phyloP scores from a whole-genome alignment of 2,329 filamentous ascomycete species.

The Lachnellula arida region DNA sequence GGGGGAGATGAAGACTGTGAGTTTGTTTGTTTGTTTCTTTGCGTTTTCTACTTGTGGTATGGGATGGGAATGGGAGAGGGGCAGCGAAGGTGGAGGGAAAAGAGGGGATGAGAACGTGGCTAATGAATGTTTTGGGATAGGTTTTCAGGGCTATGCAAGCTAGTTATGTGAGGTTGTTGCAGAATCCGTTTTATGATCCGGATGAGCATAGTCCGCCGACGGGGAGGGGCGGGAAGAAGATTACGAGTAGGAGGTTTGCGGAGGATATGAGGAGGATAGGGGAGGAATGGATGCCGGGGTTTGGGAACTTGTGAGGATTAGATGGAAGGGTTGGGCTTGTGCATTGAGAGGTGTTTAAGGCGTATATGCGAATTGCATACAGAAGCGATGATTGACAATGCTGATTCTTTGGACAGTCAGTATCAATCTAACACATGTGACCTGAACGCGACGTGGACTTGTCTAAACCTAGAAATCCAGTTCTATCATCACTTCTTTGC shows the following conservation, averaged over 20 bases:
- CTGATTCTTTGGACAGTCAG: too few species aligned
- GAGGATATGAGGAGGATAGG: conserved; percentile 83
- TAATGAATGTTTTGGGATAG: conserved; percentile 35
- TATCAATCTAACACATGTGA: neutral
- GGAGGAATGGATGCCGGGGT: conserved; percentile 73
- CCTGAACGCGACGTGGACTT: neutral
- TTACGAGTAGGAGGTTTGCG: conserved; percentile 75
- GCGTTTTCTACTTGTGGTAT: too few species aligned
- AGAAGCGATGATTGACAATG: neutral
- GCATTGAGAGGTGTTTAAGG: neutral
- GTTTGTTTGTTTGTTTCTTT: too few species aligned
- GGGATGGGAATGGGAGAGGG: too few species aligned
- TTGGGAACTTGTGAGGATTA: conserved; percentile 49
- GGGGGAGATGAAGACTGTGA: too few species aligned
- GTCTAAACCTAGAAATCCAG: neutral
- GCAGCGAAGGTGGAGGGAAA: too few species aligned
- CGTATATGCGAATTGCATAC: neutral
- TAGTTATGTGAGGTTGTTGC: conserved; percentile 82
- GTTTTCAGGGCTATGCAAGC: conserved; percentile 87
- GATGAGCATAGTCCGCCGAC: conserved; percentile 68
- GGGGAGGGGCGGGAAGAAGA: conserved; percentile 58
- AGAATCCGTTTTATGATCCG: conserved; percentile 93
- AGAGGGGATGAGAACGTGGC: conserved; percentile 3
- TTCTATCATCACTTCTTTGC: conserved; percentile 20
- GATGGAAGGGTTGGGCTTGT: too few species aligned